Evolutionary conservation across 2,329 filamentous ascomycete genomes (phyloP).

Genomic region (Alternaria longipes): DNA sequence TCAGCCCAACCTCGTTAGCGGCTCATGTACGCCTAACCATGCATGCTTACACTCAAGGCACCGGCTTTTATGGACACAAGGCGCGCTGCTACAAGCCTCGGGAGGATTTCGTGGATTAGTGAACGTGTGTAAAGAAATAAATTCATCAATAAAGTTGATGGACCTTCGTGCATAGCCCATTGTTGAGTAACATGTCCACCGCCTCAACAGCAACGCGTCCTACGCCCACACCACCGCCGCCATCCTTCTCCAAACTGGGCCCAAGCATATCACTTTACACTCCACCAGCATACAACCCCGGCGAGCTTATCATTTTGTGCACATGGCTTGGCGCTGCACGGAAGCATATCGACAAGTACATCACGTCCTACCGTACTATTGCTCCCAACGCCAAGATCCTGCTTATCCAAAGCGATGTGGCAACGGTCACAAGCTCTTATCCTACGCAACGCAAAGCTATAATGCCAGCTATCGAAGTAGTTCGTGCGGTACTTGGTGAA

Average conservation of each 20-base stretch:
- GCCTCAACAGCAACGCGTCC: not conserved
- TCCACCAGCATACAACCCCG: not conserved
- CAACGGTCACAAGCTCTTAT: conserved; percentile 16
- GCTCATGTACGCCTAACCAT: not conserved
- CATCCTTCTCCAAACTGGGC: conserved; percentile 8
- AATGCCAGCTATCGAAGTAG: conserved; percentile 18
- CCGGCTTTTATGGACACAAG: not conserved
- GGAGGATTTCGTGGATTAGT: not conserved
- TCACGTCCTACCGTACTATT: conserved; percentile 12
- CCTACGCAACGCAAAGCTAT: conserved; percentile 15
- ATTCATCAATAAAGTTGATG: not conserved
- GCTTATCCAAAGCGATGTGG: conserved; percentile 22
- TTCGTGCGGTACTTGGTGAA: conserved; percentile 13
- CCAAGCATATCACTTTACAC: conserved; percentile 15
- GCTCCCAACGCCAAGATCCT: conserved; percentile 24
- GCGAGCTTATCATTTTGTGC: conserved; percentile 27
- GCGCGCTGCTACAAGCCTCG: not conserved
- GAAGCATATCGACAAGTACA: conserved; percentile 34
- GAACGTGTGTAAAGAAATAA: not conserved
- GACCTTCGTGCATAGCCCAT: not conserved
- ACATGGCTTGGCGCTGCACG: conserved; percentile 29
- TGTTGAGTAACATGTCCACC: not conserved
- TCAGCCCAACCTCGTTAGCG: not conserved
- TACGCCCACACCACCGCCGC: not conserved
- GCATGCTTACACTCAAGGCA: not conserved